phyloP scores from a whole-genome alignment of 768 basidiomycete genomes.

The Phanerochaete sordida region DNA sequence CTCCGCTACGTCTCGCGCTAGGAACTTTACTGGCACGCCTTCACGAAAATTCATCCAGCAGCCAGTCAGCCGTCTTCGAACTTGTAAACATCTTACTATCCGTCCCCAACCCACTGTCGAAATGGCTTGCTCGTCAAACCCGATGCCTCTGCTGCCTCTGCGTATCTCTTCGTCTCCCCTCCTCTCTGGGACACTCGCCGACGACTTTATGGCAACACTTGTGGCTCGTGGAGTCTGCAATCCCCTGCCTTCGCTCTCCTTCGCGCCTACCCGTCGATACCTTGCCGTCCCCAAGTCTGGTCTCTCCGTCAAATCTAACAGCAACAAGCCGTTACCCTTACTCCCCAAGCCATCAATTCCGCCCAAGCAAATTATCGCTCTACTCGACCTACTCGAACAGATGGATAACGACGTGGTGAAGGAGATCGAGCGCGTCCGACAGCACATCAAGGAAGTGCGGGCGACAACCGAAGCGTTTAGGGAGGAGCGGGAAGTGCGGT shows the following conservation, averaged over 20 bases:
- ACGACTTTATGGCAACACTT: constrained; percentile 17
- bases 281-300: not conserved
- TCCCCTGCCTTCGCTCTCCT: constrained; percentile 15
- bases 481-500: constrained; percentile 14
- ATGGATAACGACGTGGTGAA: constrained; percentile 31
- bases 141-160: constrained; percentile 21
- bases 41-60: not conserved
- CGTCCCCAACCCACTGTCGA: not conserved
- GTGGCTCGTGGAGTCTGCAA: constrained; percentile 13
- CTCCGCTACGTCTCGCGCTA: too few species aligned
- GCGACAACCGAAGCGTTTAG: constrained; percentile 14
- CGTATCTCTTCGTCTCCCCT: constrained; percentile 29
- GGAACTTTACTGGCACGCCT: not conserved
- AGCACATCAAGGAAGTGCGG: constrained; percentile 24
- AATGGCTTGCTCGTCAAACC: constrained; percentile 9
- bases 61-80: not conserved
- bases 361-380: constrained; percentile 24
- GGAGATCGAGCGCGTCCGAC: constrained; percentile 25
- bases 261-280: not conserved
- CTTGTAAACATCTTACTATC: not conserved
- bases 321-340: constrained; percentile 6
- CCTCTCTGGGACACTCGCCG: constrained; percentile 17
- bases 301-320: not conserved
- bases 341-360: constrained; percentile 17
- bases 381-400: constrained; percentile 32